phyloP scores from a whole-genome alignment of 2,329 filamentous ascomycete genomes.

The Talaromyces albobiverticillius region DNA sequence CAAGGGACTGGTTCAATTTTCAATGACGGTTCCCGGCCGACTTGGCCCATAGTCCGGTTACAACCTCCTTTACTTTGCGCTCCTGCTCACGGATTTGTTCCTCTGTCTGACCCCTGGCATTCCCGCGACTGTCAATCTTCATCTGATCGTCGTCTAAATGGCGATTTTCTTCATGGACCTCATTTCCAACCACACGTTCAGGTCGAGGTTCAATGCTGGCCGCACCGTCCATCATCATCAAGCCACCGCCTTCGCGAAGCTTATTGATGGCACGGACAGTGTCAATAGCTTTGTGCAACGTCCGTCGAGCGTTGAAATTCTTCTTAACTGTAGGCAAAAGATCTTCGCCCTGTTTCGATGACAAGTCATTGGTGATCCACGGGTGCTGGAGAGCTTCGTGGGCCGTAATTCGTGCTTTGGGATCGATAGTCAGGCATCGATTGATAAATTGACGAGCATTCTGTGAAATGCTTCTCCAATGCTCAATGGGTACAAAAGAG shows the following conservation, averaged over 20 bases:
- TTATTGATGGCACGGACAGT: conserved; percentile 68
- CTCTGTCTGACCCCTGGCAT: conserved; percentile 61
- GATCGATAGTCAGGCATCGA: conserved; percentile 86
- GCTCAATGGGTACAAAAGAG: conserved; percentile 88
- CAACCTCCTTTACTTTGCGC: conserved; percentile 57
- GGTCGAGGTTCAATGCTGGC: conserved; percentile 56
- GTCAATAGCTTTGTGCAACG: conserved; percentile 65
- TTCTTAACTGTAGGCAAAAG: conserved; percentile 65
- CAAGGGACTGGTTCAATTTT: no score
- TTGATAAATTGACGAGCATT: conserved; percentile 89
- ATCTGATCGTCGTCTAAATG: conserved; percentile 32
- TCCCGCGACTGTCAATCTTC: conserved; percentile 58
- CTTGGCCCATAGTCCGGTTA: conserved; percentile 55
- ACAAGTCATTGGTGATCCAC: conserved; percentile 60
- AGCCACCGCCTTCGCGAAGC: conserved; percentile 58
- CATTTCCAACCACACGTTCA: conserved; percentile 43
- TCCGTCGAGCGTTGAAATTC: conserved; percentile 66
- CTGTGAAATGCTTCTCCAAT: conserved; percentile 91
- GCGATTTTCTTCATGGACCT: conserved; percentile 37
- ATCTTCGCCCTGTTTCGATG: conserved; percentile 44
- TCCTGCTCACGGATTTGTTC: conserved; percentile 62
- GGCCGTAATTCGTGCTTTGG: conserved; percentile 81
- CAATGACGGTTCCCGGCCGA: conserved; percentile 22
- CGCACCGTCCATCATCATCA: conserved; percentile 64
- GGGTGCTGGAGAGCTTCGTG: conserved; percentile 68